These are phyloP conservation scores for Cladosporium oxysporum DNA, from an alignment of 2,329 filamentous ascomycete species.

Conservation along the genomic window DNA sequence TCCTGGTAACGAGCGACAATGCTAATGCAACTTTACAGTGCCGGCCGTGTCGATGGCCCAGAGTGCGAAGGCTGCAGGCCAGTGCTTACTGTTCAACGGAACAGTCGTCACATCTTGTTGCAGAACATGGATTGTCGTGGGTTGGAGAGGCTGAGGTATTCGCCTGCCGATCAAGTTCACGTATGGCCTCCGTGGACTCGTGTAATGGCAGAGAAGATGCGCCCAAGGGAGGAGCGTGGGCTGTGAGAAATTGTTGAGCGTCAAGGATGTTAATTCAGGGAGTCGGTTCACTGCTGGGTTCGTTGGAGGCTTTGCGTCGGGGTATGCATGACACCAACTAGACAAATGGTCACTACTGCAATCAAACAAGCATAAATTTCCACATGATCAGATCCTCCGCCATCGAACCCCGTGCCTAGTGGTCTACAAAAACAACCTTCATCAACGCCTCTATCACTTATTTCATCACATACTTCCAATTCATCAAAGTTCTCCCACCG, in stretches of 20 bases:
- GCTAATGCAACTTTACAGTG: neutral
- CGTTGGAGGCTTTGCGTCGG: neutral
- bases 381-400: too few relatives aligned
- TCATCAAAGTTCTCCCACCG: too few relatives aligned
- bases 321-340: neutral
- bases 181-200: neutral
- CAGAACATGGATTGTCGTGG: neutral
- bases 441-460: too few relatives aligned
- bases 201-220: neutral
- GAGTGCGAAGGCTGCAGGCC: neutral
- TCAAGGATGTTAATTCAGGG: too few relatives aligned
- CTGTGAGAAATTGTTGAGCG: neutral
- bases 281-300: too few relatives aligned
- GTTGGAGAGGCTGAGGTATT: neutral
- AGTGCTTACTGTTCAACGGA: neutral
- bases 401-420: too few relatives aligned
- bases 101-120: neutral
- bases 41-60: neutral
- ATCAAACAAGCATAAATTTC: neutral
- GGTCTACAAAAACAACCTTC: too few relatives aligned
- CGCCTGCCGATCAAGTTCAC: neutral
- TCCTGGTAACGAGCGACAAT: neutral
- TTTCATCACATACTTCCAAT: too few relatives aligned
- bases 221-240: neutral
- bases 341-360: neutral